Conservation (phyloP, 78 protist species). For the Dictyostelium intermedium region DNA sequence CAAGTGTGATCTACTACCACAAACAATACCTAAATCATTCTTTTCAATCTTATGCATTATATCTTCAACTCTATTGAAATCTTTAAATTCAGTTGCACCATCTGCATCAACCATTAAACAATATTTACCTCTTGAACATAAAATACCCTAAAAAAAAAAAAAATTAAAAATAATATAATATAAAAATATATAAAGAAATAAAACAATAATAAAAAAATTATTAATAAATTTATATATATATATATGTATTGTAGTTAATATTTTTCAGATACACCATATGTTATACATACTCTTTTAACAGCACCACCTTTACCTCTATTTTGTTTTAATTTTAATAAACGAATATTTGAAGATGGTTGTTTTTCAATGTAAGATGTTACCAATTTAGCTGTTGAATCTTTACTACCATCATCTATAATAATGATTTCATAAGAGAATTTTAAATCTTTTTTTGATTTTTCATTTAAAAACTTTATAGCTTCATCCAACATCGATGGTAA, state of each 20-base stretch:
- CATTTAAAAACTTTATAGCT: constrained; percentile 43
- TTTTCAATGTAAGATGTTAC: constrained; percentile 27
- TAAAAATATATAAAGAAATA: background rate
- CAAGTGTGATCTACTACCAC: constrained; percentile 87
- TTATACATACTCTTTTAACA: constrained; percentile 69
- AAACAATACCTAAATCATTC: constrained; percentile 58
- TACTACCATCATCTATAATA: constrained; percentile 87
- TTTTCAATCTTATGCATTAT: constrained; percentile 17
- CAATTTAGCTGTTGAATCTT: constrained; percentile 63
- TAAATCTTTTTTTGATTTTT: constrained; percentile 5
- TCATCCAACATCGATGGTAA: constrained; percentile 65
- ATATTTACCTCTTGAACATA: constrained; percentile 76
- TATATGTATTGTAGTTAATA: no score
- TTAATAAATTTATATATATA: no score
- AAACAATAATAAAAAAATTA: background rate
- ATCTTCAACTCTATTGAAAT: constrained; percentile 67
- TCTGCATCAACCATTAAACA: constrained; percentile 87
- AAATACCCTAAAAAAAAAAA: constrained; percentile 34
- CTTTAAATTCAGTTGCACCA: constrained; percentile 84
- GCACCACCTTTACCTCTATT: constrained; percentile 92
- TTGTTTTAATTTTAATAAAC: constrained; percentile 31
- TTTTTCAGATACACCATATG: no score
- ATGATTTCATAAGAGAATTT: constrained; percentile 83
- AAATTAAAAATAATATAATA: background rate
- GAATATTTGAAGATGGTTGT: constrained; percentile 24